Percentiles rank a stretch among this genome's conserved stretches.
phyloP scores from a whole-genome alignment of 73 alveolate species.

The Tetrahymena borealis region DNA sequence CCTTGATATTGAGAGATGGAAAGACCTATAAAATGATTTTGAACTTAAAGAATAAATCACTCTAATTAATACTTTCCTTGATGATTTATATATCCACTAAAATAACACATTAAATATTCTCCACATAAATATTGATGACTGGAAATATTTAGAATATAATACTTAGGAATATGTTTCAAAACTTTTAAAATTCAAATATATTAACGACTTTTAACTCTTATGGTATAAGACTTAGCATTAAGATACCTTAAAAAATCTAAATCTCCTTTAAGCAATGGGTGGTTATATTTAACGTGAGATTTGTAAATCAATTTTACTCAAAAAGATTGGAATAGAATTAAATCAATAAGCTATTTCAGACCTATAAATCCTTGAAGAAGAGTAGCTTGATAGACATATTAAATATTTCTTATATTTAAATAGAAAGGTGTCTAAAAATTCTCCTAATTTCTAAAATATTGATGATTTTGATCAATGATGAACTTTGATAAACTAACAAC shows the following conservation, averaged over 20 bases:
- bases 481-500: too few species aligned
- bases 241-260: neutral
- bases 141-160: neutral
- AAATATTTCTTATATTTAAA: neutral
- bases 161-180: neutral
- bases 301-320: neutral
- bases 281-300: neutral
- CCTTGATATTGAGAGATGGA: neutral
- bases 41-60: neutral
- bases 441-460: neutral
- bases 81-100: neutral
- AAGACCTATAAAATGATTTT: neutral
- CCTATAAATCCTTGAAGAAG: neutral
- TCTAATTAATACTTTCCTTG: neutral
- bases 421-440: neutral
- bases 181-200: neutral
- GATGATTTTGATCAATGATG: neutral
- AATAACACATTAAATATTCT: neutral
- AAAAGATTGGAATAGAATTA: neutral
- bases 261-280: neutral
- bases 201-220: neutral
- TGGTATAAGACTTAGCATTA: neutral
- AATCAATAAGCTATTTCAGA: neutral
- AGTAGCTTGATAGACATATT: neutral
- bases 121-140: neutral